These are phyloP conservation scores for Aspergillus vadensis DNA, from an alignment of 2,329 filamentous ascomycete genomes.

Conservation along the genomic window DNA sequence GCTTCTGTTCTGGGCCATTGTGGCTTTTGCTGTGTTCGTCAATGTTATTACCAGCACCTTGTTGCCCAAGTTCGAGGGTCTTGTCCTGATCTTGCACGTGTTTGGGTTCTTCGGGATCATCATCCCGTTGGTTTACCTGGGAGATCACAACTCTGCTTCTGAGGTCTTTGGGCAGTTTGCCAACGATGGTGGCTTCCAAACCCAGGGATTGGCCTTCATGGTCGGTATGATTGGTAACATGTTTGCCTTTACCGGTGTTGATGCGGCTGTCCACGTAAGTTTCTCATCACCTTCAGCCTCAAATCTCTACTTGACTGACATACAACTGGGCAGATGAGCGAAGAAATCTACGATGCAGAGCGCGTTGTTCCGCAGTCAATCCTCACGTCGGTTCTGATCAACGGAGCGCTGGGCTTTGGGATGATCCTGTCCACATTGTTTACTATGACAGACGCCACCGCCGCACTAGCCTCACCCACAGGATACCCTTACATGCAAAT, in stretches of 20 bases:
- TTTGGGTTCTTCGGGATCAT: slow-evolving; percentile 6
- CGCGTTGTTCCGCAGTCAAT: slow-evolving; percentile 4
- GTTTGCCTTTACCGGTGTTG: slow-evolving; percentile 4
- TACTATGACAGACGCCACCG: not conserved
- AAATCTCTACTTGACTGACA: not conserved
- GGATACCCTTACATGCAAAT: slow-evolving; percentile 7
- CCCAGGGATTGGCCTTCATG: not conserved
- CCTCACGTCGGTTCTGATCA: slow-evolving; percentile 6
- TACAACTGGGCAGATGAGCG: not conserved
- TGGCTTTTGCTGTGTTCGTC: slow-evolving; percentile 5
- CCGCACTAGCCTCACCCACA: not conserved
- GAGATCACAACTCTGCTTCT: slow-evolving; percentile 1
- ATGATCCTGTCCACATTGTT: slow-evolving; percentile 6
- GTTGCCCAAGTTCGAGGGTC: slow-evolving; percentile 2
- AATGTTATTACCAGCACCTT: slow-evolving; percentile 1
- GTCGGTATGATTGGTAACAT: slow-evolving; percentile 4
- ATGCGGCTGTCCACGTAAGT: slow-evolving; percentile 4
- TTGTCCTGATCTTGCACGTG: slow-evolving; percentile 2
- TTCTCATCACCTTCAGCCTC: rapidly evolving
- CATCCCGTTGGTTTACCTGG: slow-evolving; percentile 1
- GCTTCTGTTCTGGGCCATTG: slow-evolving; percentile 4
- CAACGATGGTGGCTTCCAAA: slow-evolving; percentile 4
- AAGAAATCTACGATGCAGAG: slow-evolving; percentile 6
- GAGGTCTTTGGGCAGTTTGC: not conserved
- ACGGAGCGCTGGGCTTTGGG: slow-evolving; percentile 1